Evolutionary conservation across 2,329 filamentous ascomycete species (phyloP), one percentile per base, ranked within the genome.

Genomic region (Magnaporthiopsis incrustans): DNA sequence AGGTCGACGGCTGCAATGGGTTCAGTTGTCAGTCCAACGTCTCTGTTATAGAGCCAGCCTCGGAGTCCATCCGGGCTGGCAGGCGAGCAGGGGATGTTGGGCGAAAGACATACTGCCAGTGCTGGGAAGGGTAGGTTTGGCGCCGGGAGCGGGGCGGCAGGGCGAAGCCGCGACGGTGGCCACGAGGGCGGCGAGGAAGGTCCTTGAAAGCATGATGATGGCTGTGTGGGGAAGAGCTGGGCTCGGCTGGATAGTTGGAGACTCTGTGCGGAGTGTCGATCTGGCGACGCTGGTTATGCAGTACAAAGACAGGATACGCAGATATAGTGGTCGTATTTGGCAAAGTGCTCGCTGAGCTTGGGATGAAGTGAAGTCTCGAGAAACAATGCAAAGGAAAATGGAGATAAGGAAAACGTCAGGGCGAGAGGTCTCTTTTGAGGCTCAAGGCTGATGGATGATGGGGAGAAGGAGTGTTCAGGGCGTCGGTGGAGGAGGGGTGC

Each of bases 1-100:
- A 86, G 81, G 62, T 84, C 76, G 30, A 69, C 70, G 53, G 72
- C 77, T 81, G 61, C 14, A 26, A n/a, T 15, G 60, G 35, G 38
- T 14, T 12, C n/a, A 26, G 8, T 18, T 1, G 57, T 57, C 8
- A 32, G 57, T 65, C 32, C 59, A 64, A 33, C 32, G 22, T 8
- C 4, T 27, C 2, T 58, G 12, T 12, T 30, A 27, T 15, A 58
- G 26, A 6, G 5, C 26, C 12, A 12, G 26, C 15, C 1, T 30
- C 14, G 35, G 26, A 8, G 26, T 18, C 56, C 3, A 3, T 8
- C 2, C 50, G 26, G 27, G 6, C 18, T 6, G 14, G 4, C 7
- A 18, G 18, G 35, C 7, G 50, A 57, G 12, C 62, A 38, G 56
- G 57, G 50, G 5, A n/a, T 27, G 38, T 2, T 53, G 44, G 44